Conservation (phyloP, 225 moss, liverwort and hornwort species). For the Anthoceros angustus region DNA sequence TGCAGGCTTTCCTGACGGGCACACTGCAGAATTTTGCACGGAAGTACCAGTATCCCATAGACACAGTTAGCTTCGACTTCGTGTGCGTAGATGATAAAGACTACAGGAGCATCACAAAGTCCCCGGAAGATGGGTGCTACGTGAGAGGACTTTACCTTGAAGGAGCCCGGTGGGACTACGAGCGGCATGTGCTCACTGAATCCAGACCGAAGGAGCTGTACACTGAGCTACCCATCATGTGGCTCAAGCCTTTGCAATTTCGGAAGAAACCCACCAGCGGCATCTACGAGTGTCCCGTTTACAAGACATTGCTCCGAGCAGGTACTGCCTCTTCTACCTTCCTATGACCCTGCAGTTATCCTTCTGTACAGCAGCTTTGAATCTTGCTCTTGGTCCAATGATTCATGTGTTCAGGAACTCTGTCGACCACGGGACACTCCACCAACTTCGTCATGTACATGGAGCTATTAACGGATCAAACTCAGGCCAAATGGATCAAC, state of each 20-base stretch:
- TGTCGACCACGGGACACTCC: slow-evolving; percentile 83
- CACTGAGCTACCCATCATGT: slow-evolving; percentile 59
- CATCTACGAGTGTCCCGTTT: slow-evolving; percentile 61
- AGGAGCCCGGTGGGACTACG: slow-evolving; percentile 68
- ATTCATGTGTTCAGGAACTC: slow-evolving; percentile 27
- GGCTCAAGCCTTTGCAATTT: slow-evolving; percentile 55
- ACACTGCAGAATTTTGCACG: slow-evolving; percentile 82
- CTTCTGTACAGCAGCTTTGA: neutral
- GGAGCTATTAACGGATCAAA: slow-evolving; percentile 51
- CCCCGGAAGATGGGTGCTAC: slow-evolving; percentile 58
- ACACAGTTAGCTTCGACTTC: slow-evolving; percentile 67
- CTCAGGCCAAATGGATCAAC: slow-evolving; percentile 65
- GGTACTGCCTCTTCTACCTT: slow-evolving; percentile 18
- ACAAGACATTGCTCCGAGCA: slow-evolving; percentile 70
- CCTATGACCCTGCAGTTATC: neutral
- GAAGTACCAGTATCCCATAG: slow-evolving; percentile 69
- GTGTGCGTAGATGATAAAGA: slow-evolving; percentile 36
- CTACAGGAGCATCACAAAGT: slow-evolving; percentile 16
- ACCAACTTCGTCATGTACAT: slow-evolving; percentile 93
- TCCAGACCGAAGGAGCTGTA: slow-evolving; percentile 62
- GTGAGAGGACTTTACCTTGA: slow-evolving; percentile 57
- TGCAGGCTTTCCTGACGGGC: slow-evolving; percentile 65
- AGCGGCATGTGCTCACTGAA: slow-evolving; percentile 33
- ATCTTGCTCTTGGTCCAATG: neutral
- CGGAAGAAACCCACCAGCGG: slow-evolving; percentile 30